phyloP scores from a whole-genome alignment of 163 green algal genomes.

The Scenedesmus sp. region DNA sequence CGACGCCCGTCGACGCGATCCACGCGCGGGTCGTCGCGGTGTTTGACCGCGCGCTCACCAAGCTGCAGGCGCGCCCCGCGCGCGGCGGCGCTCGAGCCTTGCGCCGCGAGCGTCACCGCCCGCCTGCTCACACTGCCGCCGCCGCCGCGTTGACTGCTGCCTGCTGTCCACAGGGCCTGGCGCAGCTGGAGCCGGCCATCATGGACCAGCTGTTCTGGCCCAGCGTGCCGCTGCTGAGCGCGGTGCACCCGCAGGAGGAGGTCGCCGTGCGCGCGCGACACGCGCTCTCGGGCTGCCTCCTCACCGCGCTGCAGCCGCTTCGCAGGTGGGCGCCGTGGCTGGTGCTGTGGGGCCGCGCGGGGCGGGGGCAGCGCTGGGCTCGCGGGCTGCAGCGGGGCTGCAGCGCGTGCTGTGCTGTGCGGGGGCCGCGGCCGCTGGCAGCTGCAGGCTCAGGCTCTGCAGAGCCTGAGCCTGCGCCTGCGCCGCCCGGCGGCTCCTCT shows the following conservation, averaged over 20 bases:
- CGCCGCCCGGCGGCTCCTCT: neutral
- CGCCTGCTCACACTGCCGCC: neutral
- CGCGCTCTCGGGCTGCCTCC: conserved; percentile 48
- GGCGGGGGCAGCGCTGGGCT: too few species aligned
- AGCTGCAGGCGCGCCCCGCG: conserved; percentile 50
- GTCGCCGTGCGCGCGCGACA: conserved; percentile 44
- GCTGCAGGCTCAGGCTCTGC: too few species aligned
- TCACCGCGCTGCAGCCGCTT: conserved; percentile 47
- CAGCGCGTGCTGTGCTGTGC: too few species aligned
- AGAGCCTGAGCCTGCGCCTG: neutral
- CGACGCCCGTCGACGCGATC: conserved; percentile 57
- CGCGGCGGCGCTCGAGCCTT: too few species aligned
- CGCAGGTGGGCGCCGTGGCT: neutral
- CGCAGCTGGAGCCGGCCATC: conserved; percentile 77
- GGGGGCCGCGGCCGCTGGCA: neutral
- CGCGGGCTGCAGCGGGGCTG: too few species aligned
- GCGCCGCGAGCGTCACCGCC: too few species aligned
- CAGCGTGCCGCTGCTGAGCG: conserved; percentile 60
- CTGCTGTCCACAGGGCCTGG: conserved; percentile 57
- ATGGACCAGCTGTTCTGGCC: conserved; percentile 88
- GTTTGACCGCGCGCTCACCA: conserved; percentile 68
- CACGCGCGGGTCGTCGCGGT: conserved; percentile 55
- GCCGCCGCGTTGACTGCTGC: neutral
- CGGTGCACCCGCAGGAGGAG: conserved; percentile 71
- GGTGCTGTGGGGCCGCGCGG: neutral